phyloP scores from a whole-genome alignment of 768 basidiomycete genomes.

The Suillus spraguei region DNA sequence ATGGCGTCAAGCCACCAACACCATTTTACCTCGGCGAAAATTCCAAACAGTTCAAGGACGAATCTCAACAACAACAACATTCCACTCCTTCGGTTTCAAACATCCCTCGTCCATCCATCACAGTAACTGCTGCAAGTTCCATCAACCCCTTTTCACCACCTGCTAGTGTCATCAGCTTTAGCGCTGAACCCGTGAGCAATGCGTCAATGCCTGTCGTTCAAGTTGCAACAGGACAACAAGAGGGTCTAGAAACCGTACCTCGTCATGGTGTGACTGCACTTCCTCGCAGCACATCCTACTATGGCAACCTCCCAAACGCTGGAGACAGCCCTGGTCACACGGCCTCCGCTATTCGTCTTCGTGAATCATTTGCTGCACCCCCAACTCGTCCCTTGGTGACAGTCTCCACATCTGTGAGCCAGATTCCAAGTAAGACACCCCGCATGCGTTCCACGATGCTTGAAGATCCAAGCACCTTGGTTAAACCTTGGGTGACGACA shows the following conservation, averaged over 20 bases:
- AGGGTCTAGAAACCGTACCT: conserved; percentile 33
- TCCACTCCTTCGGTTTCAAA: conserved; percentile 14
- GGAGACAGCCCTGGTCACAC: conserved; percentile 26
- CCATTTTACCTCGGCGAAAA: conserved; percentile 19
- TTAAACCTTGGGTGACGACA: conserved; percentile 63
- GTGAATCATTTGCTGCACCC: conserved; percentile 63
- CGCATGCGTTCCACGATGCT: conserved; percentile 37
- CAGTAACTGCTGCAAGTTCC: conserved; percentile 21
- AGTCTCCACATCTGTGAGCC: conserved; percentile 48
- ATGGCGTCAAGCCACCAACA: conserved; percentile 2
- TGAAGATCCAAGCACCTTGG: conserved; percentile 31
- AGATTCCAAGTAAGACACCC: conserved; percentile 25
- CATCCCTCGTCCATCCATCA: conserved; percentile 26
- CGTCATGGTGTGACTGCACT: conserved; percentile 44
- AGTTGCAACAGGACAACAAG: conserved; percentile 20
- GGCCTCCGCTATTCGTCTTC: conserved; percentile 40
- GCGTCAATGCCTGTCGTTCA: conserved; percentile 13
- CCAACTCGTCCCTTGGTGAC: conserved; percentile 58
- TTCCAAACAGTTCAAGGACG: background rate
- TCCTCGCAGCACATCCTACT: conserved; percentile 41
- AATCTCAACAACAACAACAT: conserved; percentile 20
- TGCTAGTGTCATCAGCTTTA: conserved; percentile 47
- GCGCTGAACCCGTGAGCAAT: conserved; percentile 35
- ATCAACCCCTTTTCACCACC: conserved; percentile 57
- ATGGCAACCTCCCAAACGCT: conserved; percentile 37